These are phyloP conservation scores for Gamarada debralockiae DNA, from an alignment of 495 filamentous ascomycete genomes.

Conservation along the genomic window DNA sequence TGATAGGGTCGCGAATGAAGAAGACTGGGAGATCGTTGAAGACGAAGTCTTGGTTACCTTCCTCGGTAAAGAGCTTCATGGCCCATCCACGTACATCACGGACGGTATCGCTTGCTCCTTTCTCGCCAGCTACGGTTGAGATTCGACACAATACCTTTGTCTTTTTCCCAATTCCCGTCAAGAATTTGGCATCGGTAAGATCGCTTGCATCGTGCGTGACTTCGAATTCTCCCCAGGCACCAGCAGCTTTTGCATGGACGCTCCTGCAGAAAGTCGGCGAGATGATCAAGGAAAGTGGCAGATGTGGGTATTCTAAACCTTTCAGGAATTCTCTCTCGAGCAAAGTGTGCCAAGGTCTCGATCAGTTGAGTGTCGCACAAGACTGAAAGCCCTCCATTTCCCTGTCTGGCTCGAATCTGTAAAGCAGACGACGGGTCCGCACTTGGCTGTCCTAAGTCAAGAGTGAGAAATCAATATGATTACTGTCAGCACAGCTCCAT, in stretches of 20 bases:
- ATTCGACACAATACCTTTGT: slow-evolving; percentile 51
- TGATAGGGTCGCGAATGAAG: slow-evolving; percentile 52
- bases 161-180: slow-evolving; percentile 14
- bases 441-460: too few species aligned
- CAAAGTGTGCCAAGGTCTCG: slow-evolving; percentile 52
- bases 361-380: slow-evolving; percentile 36
- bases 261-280: slow-evolving; percentile 24
- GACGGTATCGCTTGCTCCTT: slow-evolving; percentile 65
- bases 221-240: slow-evolving; percentile 63
- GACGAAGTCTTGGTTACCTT: slow-evolving; percentile 40
- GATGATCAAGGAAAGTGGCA: background rate
- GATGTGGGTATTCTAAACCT: background rate
- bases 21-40: slow-evolving; percentile 40
- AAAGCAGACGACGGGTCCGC: too few species aligned
- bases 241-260: slow-evolving; percentile 68
- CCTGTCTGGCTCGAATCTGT: background rate
- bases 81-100: slow-evolving; percentile 76
- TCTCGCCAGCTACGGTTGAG: slow-evolving; percentile 69
- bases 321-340: slow-evolving; percentile 43
- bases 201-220: slow-evolving; percentile 61
- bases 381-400: slow-evolving; percentile 23
- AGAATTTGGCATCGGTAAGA: slow-evolving; percentile 35
- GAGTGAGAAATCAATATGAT: too few species aligned
- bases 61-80: slow-evolving; percentile 64
- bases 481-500: too few species aligned